Percentiles rank a stretch among this genome's conserved stretches.
Evolutionary conservation across 495 filamentous ascomycete genomes (phyloP).

Genomic region (Amorphotheca resinae): DNA sequence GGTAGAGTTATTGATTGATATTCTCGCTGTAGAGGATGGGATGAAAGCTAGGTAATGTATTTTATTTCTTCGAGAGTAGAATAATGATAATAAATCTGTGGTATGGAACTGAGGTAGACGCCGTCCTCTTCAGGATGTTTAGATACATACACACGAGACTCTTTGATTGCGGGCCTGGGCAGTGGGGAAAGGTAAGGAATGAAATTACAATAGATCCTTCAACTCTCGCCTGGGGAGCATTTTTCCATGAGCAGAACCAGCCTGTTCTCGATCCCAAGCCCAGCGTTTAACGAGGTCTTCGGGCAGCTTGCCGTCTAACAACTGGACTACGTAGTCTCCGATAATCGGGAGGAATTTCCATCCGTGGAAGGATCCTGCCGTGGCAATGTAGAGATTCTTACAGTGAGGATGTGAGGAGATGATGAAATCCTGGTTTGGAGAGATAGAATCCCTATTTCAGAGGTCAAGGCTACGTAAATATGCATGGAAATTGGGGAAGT

Average conservation of each 20-base stretch:
- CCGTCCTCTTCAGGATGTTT: too few species aligned
- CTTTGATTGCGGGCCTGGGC: too few species aligned
- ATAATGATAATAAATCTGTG: too few species aligned
- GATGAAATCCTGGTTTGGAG: slow-evolving; percentile 42
- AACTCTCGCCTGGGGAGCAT: slow-evolving; percentile 11
- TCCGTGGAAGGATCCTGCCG: slow-evolving; percentile 36
- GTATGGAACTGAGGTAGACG: too few species aligned
- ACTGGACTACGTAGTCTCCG: slow-evolving; percentile 43
- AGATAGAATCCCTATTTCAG: slow-evolving; percentile 18
- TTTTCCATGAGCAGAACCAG: slow-evolving; percentile 16
- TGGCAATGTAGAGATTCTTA: slow-evolving; percentile 32
- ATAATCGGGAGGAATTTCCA: slow-evolving; percentile 52
- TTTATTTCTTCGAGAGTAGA: too few species aligned
- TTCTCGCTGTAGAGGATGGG: too few species aligned
- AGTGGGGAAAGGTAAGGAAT: too few species aligned
- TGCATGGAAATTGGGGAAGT: not conserved
- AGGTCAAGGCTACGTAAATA: slow-evolving; percentile 1
- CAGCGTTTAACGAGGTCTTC: slow-evolving; percentile 32
- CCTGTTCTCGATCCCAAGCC: slow-evolving; percentile 37
- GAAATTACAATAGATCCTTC: slow-evolving; percentile 3
- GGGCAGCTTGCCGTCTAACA: slow-evolving; percentile 37
- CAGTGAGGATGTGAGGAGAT: slow-evolving; percentile 41
- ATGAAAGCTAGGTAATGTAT: too few species aligned
- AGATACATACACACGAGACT: too few species aligned
- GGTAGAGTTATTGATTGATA: too few species aligned